Evolutionary conservation across 768 basidiomycete genomes (phyloP), one percentile per base, ranked within the genome.

Genomic region (Ramaria rubella): DNA sequence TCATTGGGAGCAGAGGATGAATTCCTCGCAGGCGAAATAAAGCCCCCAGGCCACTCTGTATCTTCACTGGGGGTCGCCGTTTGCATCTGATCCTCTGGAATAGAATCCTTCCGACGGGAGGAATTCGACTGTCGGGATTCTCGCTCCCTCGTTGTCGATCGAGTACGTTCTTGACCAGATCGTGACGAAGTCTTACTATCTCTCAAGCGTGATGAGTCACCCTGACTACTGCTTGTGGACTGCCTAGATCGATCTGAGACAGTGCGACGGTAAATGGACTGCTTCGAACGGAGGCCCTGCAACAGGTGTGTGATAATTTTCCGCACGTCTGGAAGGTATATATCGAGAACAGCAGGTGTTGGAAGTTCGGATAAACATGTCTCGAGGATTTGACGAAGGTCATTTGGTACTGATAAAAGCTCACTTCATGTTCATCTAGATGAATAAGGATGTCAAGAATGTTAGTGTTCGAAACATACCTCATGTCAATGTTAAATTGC

Each of bases 281-380:
- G 95, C 70, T 97, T 97, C 49, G 74, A 80, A 50, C 94, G 87
- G n/a, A 99, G 77, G 14, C 94, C 95, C 64, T 93, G 88, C 29
- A 99, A 71, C n/a, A 99, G 77, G 65, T 81, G 85, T 33, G 93
- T 94, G 66, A 98, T 97, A 66, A 96, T 95, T 64, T 80, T 79
- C 52, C 95, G 86, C 46, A 99, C 94, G 61, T 80, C 82, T 24
- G 95, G 95, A 3, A 97, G 83, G 72, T 91, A 96, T 1, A 85
- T 73, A 45, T 94, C 89, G 50, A 99, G 84, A 60, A 88, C 94
- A 52, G 90, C 85, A 4, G 80, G 75, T 1, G 80, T 85, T 31
- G 95, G 92, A 53, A 95, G 91, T 70, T 97, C 94, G 4, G 92
- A 84, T 26, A 98, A 78, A 65, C 91, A 93, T 63, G 84, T 81